A percentile compares a stretch with the other conserved stretches of the same genome.
Evolutionary conservation across 371 early-diverging fungal genomes (phyloP).

Genomic region (Haplosporangium sp.): DNA sequence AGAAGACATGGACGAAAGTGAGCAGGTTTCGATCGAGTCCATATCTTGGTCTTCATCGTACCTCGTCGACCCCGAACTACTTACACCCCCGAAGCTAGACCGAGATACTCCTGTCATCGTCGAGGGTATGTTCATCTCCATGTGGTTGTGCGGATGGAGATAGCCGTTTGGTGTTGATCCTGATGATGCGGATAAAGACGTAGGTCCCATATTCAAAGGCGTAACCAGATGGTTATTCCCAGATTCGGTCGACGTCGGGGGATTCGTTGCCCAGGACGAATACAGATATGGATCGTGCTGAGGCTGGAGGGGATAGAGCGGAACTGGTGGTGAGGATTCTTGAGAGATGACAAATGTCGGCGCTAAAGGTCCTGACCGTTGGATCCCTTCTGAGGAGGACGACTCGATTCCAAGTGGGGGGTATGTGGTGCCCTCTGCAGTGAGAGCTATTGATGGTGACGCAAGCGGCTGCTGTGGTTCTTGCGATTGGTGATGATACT

Average conservation of each 20-base stretch:
- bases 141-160: slow-evolving; percentile 5
- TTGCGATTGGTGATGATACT: neutral
- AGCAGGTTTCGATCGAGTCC: slow-evolving; percentile 30
- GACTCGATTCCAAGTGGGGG: slow-evolving; percentile 23
- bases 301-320: slow-evolving; percentile 3
- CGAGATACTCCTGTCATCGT: neutral
- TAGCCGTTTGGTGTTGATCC: neutral
- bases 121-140: neutral
- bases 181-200: too few relatives aligned
- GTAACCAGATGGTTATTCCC: neutral
- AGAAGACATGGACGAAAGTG: slow-evolving; percentile 35
- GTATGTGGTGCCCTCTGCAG: neutral
- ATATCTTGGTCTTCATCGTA: slow-evolving; percentile 40
- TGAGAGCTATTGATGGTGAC: slow-evolving; percentile 4
- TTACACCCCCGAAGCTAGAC: slow-evolving; percentile 8
- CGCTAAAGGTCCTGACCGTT: neutral
- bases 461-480: neutral
- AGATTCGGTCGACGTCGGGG: neutral
- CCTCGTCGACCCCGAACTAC: slow-evolving; percentile 16
- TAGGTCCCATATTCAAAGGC: too few relatives aligned
- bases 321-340: slow-evolving; percentile 9
- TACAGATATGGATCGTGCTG: slow-evolving; percentile 5
- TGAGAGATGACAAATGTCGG: slow-evolving; percentile 18
- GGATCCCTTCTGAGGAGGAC: neutral
- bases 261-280: slow-evolving; percentile 17